Evolutionary conservation across 2,329 filamentous ascomycete genomes (phyloP).

Genomic region (Ophiostoma montium): DNA sequence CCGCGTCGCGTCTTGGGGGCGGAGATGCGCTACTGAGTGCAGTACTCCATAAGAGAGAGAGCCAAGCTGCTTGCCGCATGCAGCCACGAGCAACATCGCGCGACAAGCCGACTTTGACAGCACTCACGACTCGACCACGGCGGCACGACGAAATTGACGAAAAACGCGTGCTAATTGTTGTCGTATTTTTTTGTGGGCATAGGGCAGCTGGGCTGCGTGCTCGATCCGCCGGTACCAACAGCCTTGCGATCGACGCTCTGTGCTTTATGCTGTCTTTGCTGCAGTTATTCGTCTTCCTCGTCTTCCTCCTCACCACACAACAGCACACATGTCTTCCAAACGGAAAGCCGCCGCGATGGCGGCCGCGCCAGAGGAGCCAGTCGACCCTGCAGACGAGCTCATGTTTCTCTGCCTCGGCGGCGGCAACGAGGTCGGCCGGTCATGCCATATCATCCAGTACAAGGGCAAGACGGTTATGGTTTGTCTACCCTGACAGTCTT

Average conservation of each 20-base stretch:
- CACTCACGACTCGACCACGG: background rate
- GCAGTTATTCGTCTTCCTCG: background rate
- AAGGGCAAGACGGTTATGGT: constrained; percentile 99
- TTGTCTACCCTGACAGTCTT: constrained; percentile 19
- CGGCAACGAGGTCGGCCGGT: constrained; percentile 92
- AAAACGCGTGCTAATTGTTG: no score
- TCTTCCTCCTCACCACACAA: no score
- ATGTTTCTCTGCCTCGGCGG: constrained; percentile 89
- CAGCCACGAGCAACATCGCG: background rate
- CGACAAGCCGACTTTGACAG: background rate
- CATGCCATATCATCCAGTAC: constrained; percentile 96
- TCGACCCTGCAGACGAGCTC: constrained; percentile 86
- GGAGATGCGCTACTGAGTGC: constrained; percentile 2
- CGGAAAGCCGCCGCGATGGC: constrained; percentile 72
- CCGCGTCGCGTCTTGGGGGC: background rate
- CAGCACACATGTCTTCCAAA: constrained; percentile 66
- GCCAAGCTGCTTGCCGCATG: no score
- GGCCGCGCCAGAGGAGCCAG: constrained; percentile 61
- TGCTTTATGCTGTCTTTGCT: no score
- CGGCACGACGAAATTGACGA: no score
- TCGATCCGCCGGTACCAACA: no score
- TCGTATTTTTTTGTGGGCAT: no score
- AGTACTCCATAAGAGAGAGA: no score
- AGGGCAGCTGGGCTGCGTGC: no score
- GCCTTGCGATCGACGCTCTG: no score